Evolutionary conservation across 768 basidiomycete genomes (phyloP), one percentile per base, ranked within the genome.

Genomic region (Pulveroboletus sp.): DNA sequence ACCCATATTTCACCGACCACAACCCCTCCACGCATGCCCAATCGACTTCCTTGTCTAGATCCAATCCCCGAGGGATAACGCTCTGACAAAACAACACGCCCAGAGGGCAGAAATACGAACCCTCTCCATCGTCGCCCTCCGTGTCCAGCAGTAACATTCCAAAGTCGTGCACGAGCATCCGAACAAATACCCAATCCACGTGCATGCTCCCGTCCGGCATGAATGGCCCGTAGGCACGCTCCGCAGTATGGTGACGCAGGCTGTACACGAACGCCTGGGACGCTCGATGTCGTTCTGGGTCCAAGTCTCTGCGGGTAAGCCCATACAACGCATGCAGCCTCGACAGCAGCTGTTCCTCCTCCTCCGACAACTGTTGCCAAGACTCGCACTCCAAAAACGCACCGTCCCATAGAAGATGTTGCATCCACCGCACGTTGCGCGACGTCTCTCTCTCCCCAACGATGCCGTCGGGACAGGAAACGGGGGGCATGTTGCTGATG

Each of bases 1-100:
- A 88, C 46, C 77, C 81, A 58, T 85, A 86, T n/a, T 78, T 75
- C 11, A 81, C 75, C 5, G 69, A 66, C 86, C 86, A 88, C 14
- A 64, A 30, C 0, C 85, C 86, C 30, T 71, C 70, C 0, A 87
- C 65, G 3, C 81, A 55, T 6, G 59, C 64, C 66, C 68, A 71
- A 46, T 71, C 69, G 1, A 51, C 47, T 28, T 63, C 65, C 15
- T 32, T 39, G 49, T 64, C 57, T 14, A 75, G 51, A 48, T 73
- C 62, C 41, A 76, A 35, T 1, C 61, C 72, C 1, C 57, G 57
- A 2, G 76, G 73, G 4, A 80, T 65, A 40, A 76, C 50, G 28
- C 75, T 74, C 58, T 84, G 83, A 26, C 77, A 79, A 55, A 71
- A 78, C 24, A 77, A 71, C 46, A 84, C 56, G 54, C 77, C 77